Conservation (phyloP, 2,329 filamentous ascomycete genomes). For the Calonectria hawksworthii region DNA sequence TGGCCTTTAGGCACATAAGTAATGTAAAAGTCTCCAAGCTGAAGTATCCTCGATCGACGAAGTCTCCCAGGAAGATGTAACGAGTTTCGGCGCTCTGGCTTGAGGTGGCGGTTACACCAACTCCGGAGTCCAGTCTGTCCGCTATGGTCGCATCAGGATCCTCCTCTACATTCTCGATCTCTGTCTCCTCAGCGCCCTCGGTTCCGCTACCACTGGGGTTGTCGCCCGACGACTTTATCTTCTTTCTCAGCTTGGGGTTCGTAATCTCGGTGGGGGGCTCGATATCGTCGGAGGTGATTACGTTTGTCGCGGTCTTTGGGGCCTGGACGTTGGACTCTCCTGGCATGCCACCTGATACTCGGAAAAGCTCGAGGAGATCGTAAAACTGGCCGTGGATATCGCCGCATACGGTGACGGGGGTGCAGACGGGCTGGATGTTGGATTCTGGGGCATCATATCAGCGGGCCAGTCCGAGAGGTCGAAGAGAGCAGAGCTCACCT, state of each 20-base stretch:
- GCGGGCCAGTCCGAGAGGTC: conserved; percentile 18
- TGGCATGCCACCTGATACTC: conserved; percentile 96
- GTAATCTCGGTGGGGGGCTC: conserved; percentile 92
- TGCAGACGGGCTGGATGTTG: conserved; percentile 98
- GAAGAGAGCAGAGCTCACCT: conserved; percentile 64
- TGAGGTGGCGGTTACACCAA: conserved; percentile 52
- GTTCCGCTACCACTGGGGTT: conserved; percentile 64
- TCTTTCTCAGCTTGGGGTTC: conserved; percentile 88
- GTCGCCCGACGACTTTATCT: conserved; percentile 70
- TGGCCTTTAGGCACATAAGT: conserved; percentile 91
- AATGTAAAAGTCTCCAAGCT: conserved; percentile 98
- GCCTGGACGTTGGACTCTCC: conserved; percentile 80
- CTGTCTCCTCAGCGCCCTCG: conserved; percentile 63
- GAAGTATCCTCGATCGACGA: conserved; percentile 97
- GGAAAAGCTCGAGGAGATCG: conserved; percentile 95
- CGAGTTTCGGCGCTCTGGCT: conserved; percentile 66
- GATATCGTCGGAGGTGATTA: conserved; percentile 92
- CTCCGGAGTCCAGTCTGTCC: conserved; percentile 52
- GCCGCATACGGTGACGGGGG: conserved; percentile 96
- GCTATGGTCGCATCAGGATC: conserved; percentile 47
- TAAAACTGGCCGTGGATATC: conserved; percentile 99
- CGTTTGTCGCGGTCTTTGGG: conserved; percentile 76
- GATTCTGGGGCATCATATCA: conserved; percentile 74
- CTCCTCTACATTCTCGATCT: conserved; percentile 57
- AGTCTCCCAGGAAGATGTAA: conserved; percentile 82